These are phyloP conservation scores for Cornus suecica DNA, from an alignment of 148 eudicot genomes.

Conservation along the genomic window DNA sequence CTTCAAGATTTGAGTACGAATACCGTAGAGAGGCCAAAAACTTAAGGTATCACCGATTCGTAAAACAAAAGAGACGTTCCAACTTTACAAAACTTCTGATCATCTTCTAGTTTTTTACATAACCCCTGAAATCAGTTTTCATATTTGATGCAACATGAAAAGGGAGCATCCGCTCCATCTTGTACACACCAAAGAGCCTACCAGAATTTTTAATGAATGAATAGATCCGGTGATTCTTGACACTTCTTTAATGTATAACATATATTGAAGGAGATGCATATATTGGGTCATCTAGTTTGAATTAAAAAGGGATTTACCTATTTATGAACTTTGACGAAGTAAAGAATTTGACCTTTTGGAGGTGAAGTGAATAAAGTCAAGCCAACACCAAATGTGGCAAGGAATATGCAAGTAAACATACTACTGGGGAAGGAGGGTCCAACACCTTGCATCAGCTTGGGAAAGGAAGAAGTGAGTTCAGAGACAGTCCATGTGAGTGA, in stretches of 20 bases:
- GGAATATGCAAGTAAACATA: background rate
- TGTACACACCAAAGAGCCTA: no score
- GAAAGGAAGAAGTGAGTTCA: background rate
- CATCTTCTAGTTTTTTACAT: background rate
- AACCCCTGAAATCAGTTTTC: background rate
- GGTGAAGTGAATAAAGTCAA: background rate
- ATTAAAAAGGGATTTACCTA: no score
- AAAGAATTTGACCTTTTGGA: background rate
- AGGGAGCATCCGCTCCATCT: background rate
- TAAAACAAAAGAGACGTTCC: background rate
- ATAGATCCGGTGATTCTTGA: no score
- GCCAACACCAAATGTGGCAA: background rate
- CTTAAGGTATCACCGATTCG: no score
- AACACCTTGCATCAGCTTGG: background rate
- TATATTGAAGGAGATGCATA: no score
- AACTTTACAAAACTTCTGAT: background rate
- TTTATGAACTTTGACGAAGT: background rate
- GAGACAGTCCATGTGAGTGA: background rate
- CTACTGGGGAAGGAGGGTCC: background rate
- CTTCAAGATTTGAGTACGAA: background rate
- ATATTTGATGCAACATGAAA: background rate
- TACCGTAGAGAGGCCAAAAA: background rate
- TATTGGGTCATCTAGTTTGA: no score
- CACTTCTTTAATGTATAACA: no score
- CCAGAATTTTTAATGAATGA: no score